A percentile compares a stretch with the other conserved stretches of the same genome.
These are phyloP conservation scores for Botrytis pseudocinerea DNA, from an alignment of 2,329 filamentous ascomycete genomes.

Conservation along the genomic window DNA sequence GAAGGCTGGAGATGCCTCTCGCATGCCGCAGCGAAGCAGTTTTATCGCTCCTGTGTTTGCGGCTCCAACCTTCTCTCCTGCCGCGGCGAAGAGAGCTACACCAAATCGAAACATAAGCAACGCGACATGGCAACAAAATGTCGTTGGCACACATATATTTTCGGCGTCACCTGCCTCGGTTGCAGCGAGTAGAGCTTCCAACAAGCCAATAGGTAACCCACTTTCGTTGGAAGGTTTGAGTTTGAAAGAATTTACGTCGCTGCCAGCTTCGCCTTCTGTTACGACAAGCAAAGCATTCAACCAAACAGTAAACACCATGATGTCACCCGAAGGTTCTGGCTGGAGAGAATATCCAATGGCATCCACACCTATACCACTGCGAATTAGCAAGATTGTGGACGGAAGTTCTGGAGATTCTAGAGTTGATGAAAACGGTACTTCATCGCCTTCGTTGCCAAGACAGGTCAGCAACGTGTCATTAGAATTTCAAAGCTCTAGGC, in stretches of 20 bases:
- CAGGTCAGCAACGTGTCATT: background rate
- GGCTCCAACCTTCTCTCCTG: background rate
- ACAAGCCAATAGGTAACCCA: background rate
- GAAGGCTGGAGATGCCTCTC: background rate
- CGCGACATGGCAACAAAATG: background rate
- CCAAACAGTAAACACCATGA: accelerated
- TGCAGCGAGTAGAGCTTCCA: background rate
- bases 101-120: background rate
- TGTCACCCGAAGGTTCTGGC: background rate
- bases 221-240: background rate
- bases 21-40: background rate
- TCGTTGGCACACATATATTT: background rate
- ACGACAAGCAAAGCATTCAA: background rate
- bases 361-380: background rate
- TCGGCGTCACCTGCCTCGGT: background rate
- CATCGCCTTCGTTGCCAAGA: background rate
- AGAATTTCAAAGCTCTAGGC: background rate
- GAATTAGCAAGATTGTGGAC: background rate
- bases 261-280: background rate
- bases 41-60: background rate
- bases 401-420: background rate
- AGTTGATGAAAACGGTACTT: background rate
- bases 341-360: no score
- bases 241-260: background rate
- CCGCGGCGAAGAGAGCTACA: accelerated